Percentiles rank a stretch among this genome's conserved stretches.
Evolutionary conservation across 2,329 filamentous ascomycete species (phyloP).

Genomic region (Fusarium cyanostomum): DNA sequence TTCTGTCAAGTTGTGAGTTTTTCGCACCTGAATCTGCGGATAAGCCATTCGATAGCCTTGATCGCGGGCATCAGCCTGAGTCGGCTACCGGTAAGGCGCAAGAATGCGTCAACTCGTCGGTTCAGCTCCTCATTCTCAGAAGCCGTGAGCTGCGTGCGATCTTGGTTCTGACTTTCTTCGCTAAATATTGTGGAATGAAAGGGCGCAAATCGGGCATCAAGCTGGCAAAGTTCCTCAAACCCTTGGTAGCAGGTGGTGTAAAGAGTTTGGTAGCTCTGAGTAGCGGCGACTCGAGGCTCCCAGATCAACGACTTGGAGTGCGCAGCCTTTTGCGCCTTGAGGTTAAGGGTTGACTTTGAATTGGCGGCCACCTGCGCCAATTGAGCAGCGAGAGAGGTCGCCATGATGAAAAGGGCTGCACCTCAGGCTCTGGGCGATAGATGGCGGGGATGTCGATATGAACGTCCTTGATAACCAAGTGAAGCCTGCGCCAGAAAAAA

Average conservation of each 20-base stretch:
- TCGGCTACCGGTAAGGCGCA: slow-evolving; percentile 79
- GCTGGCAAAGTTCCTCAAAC: slow-evolving; percentile 87
- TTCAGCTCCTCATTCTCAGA: slow-evolving; percentile 86
- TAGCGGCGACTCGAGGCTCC: slow-evolving; percentile 82
- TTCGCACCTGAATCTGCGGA: slow-evolving; percentile 84
- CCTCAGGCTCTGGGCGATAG: slow-evolving; percentile 39
- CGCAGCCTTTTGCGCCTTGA: slow-evolving; percentile 90
- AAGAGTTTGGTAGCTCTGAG: slow-evolving; percentile 89
- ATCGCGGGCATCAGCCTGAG: slow-evolving; percentile 87
- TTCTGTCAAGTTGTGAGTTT: neutral
- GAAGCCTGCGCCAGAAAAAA: slow-evolving; percentile 45
- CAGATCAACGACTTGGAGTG: slow-evolving; percentile 97
- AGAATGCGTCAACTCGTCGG: slow-evolving; percentile 79
- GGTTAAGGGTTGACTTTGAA: slow-evolving; percentile 88
- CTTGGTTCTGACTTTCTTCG: slow-evolving; percentile 89
- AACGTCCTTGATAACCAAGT: slow-evolving; percentile 32
- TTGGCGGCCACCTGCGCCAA: slow-evolving; percentile 90
- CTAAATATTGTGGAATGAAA: slow-evolving; percentile 88
- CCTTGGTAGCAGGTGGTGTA: slow-evolving; percentile 89
- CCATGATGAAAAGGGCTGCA: slow-evolving; percentile 63
- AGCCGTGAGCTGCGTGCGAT: slow-evolving; percentile 83
- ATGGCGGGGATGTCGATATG: slow-evolving; percentile 34
- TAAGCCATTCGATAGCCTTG: slow-evolving; percentile 93
- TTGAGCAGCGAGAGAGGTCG: slow-evolving; percentile 90
- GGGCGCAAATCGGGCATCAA: slow-evolving; percentile 80